phyloP scores from a whole-genome alignment of 75 land plant genomes.

The Pinus albicaulis region DNA sequence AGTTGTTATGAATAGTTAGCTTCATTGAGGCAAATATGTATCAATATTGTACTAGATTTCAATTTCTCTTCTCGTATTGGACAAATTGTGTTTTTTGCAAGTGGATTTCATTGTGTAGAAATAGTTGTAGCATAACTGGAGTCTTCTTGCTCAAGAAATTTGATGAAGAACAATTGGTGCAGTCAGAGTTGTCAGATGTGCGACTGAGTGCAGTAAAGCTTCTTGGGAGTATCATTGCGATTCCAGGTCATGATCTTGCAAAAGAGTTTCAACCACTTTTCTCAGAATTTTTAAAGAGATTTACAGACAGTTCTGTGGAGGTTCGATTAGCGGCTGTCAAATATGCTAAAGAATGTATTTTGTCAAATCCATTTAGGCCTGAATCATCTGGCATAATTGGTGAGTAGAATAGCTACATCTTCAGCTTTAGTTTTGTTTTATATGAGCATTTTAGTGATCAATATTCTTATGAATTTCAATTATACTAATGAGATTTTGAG shows the following conservation, averaged over 20 bases:
- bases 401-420: conserved; percentile 18
- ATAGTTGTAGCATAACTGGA: background rate
- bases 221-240: conserved; percentile 64
- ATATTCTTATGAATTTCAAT: background rate
- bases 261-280: conserved; percentile 56
- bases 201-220: conserved; percentile 63
- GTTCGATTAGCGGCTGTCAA: conserved; percentile 66
- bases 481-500: background rate
- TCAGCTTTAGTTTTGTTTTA: background rate
- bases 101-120: background rate
- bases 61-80: background rate
- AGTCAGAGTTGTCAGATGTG: conserved; percentile 56
- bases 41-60: background rate
- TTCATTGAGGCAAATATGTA: background rate
- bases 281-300: conserved; percentile 65
- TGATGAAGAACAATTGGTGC: conserved; percentile 12
- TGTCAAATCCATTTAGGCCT: conserved; percentile 55
- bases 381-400: conserved; percentile 61
- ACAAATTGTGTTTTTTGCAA: background rate
- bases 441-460: background rate
- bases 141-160: background rate
- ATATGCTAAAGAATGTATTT: conserved; percentile 53
- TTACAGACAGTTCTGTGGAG: conserved; percentile 66
- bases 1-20: background rate
- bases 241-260: conserved; percentile 37